phyloP scores from a whole-genome alignment of 139 green algal genomes.

The Zygnema cylindricum region DNA sequence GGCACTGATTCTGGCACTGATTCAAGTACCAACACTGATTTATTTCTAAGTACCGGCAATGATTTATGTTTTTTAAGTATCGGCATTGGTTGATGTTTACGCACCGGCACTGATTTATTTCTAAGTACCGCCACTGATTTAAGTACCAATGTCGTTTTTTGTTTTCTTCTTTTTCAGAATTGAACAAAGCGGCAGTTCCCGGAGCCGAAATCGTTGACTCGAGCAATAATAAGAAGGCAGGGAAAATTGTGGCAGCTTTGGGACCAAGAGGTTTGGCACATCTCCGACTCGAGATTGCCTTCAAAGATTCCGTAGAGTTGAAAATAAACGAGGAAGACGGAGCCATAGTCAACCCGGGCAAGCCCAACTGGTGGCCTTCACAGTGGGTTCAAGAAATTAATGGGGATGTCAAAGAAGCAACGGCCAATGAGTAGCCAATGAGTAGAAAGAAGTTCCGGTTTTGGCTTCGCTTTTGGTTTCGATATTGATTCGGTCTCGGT shows the following conservation, averaged over 20 bases:
- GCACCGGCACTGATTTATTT: too few species aligned
- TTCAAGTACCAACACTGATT: too few species aligned
- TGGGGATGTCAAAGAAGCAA: not conserved
- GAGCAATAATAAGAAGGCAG: slow-evolving; percentile 29
- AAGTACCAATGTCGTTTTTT: too few species aligned
- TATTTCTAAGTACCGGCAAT: too few species aligned
- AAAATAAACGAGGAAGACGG: slow-evolving; percentile 24
- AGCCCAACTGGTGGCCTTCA: slow-evolving; percentile 39
- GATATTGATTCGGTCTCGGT: too few species aligned
- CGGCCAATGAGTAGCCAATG: not conserved
- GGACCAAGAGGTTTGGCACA: slow-evolving; percentile 30
- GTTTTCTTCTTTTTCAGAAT: slow-evolving; percentile 19
- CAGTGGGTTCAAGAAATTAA: slow-evolving; percentile 35
- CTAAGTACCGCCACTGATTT: too few species aligned
- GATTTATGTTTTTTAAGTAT: too few species aligned
- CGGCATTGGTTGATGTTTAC: too few species aligned
- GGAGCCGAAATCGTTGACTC: slow-evolving; percentile 38
- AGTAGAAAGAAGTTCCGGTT: too few species aligned
- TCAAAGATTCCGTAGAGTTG: slow-evolving; percentile 33
- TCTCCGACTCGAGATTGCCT: slow-evolving; percentile 27
- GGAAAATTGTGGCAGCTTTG: slow-evolving; percentile 22
- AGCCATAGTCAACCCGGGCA: not conserved
- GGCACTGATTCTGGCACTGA: too few species aligned
- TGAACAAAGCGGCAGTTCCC: slow-evolving; percentile 2
- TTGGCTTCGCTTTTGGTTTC: too few species aligned